Conservation (phyloP, 1,284 basidiomycete genomes). For the Cryptococcus sp. region DNA sequence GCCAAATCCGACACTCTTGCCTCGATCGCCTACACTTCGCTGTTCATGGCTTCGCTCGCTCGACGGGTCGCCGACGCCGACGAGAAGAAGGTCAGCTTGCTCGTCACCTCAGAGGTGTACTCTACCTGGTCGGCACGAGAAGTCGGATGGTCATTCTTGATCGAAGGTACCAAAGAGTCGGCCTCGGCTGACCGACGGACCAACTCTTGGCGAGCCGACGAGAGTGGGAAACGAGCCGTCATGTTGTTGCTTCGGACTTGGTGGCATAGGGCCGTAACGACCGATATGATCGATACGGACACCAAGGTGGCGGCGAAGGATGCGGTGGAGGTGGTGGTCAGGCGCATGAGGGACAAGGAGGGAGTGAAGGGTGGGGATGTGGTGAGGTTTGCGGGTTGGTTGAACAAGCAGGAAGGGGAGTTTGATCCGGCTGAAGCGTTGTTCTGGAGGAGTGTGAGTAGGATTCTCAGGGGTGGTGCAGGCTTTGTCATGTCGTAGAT, state of each 20-base stretch:
- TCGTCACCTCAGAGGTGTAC: slow-evolving; percentile 46
- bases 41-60: slow-evolving; percentile 38
- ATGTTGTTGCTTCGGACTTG: slow-evolving; percentile 38
- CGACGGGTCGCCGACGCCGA: slow-evolving; percentile 29
- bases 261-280: slow-evolving; percentile 44
- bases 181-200: slow-evolving; percentile 31
- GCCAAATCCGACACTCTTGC: slow-evolving; percentile 36
- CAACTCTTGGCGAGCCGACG: slow-evolving; percentile 38
- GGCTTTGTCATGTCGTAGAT: slow-evolving; percentile 37
- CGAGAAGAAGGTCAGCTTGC: slow-evolving; percentile 31
- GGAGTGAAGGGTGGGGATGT: slow-evolving; percentile 39
- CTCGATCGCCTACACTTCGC: slow-evolving; percentile 30
- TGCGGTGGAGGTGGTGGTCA: slow-evolving; percentile 39
- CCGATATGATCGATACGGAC: slow-evolving; percentile 29
- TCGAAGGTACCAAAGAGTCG: slow-evolving; percentile 38
- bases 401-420: slow-evolving; percentile 34
- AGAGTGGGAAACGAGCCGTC: slow-evolving; percentile 39
- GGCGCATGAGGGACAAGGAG: slow-evolving; percentile 36
- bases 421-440: slow-evolving; percentile 36
- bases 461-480: slow-evolving; percentile 33
- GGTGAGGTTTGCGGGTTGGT: slow-evolving; percentile 27
- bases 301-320: slow-evolving; percentile 37
- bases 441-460: slow-evolving; percentile 41
- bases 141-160: slow-evolving; percentile 46
- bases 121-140: slow-evolving; percentile 45